phyloP scores from a whole-genome alignment of 805 yeast species.

The Starmerella kuoi region DNA sequence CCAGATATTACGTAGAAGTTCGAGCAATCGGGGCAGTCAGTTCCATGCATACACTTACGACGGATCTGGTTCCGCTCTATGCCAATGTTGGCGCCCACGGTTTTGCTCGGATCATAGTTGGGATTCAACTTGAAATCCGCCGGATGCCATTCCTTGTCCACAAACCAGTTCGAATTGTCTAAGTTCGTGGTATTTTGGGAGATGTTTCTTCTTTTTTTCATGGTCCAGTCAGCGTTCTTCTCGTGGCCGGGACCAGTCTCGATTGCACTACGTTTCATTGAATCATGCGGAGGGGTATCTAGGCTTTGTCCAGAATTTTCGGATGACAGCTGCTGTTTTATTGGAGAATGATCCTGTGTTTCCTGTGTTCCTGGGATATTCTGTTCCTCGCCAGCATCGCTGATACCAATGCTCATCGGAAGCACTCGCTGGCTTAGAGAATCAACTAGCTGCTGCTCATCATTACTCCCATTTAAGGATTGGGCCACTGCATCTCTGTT shows the following conservation, averaged over 20 bases:
- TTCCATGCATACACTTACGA: conserved; percentile 10
- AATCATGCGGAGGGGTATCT: no score
- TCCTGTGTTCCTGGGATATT: no score
- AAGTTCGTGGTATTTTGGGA: no score
- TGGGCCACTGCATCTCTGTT: not conserved
- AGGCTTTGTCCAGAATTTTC: no score
- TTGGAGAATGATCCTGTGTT: no score
- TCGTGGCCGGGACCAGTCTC: no score
- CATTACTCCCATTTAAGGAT: not conserved
- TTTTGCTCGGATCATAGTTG: not conserved
- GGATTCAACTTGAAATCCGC: conserved; percentile 13
- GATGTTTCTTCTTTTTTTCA: no score
- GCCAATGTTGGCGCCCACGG: not conserved
- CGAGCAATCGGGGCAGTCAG: conserved; percentile 5
- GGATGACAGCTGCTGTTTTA: no score
- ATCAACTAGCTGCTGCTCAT: not conserved
- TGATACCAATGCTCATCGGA: conserved; percentile 13
- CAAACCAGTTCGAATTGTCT: not conserved
- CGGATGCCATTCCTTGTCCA: conserved; percentile 14
- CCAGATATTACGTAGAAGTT: conserved; percentile 2
- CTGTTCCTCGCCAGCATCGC: no score
- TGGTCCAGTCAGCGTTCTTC: no score
- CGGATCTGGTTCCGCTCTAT: not conserved
- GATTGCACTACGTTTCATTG: no score
- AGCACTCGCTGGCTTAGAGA: conserved; percentile 8